phyloP scores from a whole-genome alignment of 306 rosid genomes.

The Rubus idaeus region DNA sequence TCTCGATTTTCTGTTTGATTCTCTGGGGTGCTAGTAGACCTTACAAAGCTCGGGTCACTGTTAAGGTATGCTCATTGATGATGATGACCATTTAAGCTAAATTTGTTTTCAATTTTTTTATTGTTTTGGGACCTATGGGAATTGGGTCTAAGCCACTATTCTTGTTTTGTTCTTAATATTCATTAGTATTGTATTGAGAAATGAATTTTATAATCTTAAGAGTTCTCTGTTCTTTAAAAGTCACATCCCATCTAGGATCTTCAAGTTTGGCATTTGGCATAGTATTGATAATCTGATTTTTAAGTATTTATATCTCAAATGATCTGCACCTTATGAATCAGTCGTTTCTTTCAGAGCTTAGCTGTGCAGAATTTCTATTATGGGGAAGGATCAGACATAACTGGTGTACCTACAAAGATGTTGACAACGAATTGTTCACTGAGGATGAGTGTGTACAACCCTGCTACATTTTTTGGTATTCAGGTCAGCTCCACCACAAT shows the following conservation, averaged over 20 bases:
- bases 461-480: slow-evolving; percentile 83
- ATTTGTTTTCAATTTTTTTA: not conserved
- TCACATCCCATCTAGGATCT: not conserved
- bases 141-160: not conserved
- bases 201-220: not conserved
- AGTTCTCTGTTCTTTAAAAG: not conserved
- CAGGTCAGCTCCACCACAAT: slow-evolving; percentile 58
- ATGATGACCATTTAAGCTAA: not conserved
- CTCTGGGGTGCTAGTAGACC: slow-evolving; percentile 69
- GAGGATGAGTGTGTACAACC: slow-evolving; percentile 65
- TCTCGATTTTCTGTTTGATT: slow-evolving; percentile 61
- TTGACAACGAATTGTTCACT: slow-evolving; percentile 71
- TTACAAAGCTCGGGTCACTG: slow-evolving; percentile 46
- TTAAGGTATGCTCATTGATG: slow-evolving; percentile 50
- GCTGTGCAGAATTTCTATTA: slow-evolving; percentile 67
- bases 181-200: not conserved
- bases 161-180: not conserved
- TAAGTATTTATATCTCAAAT: not conserved
- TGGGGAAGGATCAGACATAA: slow-evolving; percentile 78
- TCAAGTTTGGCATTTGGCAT: not conserved
- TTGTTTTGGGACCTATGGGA: not conserved
- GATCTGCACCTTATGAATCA: slow-evolving; percentile 12
- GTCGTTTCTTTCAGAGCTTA: slow-evolving; percentile 52
- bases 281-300: no score
- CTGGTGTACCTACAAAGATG: slow-evolving; percentile 91